Evolutionary conservation across 208 protist genomes (phyloP), one percentile per base, ranked within the genome.

Genomic region (Chromosphaera perkinsii): DNA sequence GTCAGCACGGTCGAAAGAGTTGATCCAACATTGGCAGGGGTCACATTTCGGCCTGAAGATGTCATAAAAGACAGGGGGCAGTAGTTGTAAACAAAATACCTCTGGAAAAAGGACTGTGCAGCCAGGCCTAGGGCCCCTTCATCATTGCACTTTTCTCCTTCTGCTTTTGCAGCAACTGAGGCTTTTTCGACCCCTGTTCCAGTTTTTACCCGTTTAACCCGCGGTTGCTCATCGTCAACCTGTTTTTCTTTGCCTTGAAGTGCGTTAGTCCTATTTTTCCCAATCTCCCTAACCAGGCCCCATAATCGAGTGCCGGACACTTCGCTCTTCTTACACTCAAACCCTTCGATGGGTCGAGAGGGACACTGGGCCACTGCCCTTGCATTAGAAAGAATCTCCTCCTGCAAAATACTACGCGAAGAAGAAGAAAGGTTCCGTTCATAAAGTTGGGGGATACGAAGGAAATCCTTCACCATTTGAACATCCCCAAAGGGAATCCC

Each of bases 51-150:
- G 4, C 58, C 58, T 12, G 58, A 49, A 5, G 9, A 5, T 20
- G 27, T 36, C 58, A 65, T 65, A 43, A 65, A 65, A 3, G 14
- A 45, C 17, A 65, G 40, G 4, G 58, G 58, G 14, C 58, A 65
- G 33, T 65, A 65, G 40, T 65, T 65, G 33, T 65, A 51, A 27
- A 65, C 58, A 52, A 65, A 65, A 27, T 37, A 51, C 40, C 51
- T n/a, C 9, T 14, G 17, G 35, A 65, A 65, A 12, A 55, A 55
- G 37, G 33, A 43, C 40, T 36, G 36, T 24, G 48, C 48, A n/a
- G 58, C 36, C n/a, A n/a, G n/a, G n/a, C 49, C 7, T 20, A 7
- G 49, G 49, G 27, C 49, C 29, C 14, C 49, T 4, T 4, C 27
- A 55, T 7, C 49, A n/a, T n/a, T n/a, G n/a, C n/a, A n/a, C n/a